Evolutionary conservation across 768 basidiomycete genomes (phyloP), one percentile per base, ranked within the genome.

Genomic region (Suillus lakei): DNA sequence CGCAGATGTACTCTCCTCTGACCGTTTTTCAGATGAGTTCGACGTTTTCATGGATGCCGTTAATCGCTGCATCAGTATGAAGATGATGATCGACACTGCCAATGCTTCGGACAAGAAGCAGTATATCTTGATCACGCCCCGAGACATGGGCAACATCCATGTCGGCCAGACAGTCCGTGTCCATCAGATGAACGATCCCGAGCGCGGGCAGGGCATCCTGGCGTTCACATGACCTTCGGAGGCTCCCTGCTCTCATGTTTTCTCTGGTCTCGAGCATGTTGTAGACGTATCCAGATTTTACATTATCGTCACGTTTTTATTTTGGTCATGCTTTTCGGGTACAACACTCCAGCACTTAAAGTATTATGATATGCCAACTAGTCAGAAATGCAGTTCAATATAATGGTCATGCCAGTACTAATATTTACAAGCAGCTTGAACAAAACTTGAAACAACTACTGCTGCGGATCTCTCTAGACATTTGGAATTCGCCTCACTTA

Each of bases 31-130:
- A 89, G 98, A 99, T 72, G 98, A 99, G 76, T 99, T 98, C 74
- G 97, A 99, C 71, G 97, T 98, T 13, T 98, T 97, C 82, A 95
- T 99, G 93, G 95, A 96, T 73, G 93, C 93, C 26, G 89, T 95
- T 65, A 95, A 94, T 75, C 88, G 98, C 23, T 89, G 90, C 55
- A 91, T 97, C 72, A 92, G 92, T 66, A 98, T 97, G 90, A 93
- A 88, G 77, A 95, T 97, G 92, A 92, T 98, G 88, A 92, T 96
- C 68, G 94, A 96, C 32, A 93, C 92, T 2, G 96, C 96, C 9
- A 94, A 92, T 70, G 84, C 87, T 10, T 91, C 91, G 8, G 89
- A 95, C 76, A 88, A 89, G 78, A 95, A 93, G 71, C 97, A 99
- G 76, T 97, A 95, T 73, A 88, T 99, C 61, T 84, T 99, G 53